Evolutionary conservation across 768 basidiomycete species (phyloP), one percentile per base, ranked within the genome.

Genomic region (Pleurotus pulmonarius): DNA sequence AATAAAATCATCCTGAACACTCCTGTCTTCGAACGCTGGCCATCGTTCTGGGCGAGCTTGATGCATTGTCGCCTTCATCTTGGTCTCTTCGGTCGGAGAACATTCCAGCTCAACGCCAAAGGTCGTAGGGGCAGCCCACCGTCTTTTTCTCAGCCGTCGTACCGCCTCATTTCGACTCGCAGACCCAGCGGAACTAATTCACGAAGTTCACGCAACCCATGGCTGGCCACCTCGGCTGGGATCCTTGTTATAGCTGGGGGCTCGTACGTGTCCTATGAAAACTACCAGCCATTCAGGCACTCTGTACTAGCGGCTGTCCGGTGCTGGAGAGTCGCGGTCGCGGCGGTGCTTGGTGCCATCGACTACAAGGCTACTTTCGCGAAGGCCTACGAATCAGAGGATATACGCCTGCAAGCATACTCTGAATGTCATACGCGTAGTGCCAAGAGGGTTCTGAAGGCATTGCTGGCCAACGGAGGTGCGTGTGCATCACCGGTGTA

Each of bases 381-480:
- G 22, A 74, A 73, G 56, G 66, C 57, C 1, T 88, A 86, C 64
- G 63, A 63, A 3, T 79, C 83, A 1, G 74, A 81, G 38, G 76
- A 80, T 12, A 79, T 82, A 49, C 73, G 73, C 58, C 63, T 72
- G 13, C 68, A 76, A 2, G 87, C 88, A 2, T 79, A 83, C 61
- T 90, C 90, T 12, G 73, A 83, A 29, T 96, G 94, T 69, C 96
- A 99, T 73, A 80, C 72, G 49, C 81, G 94, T 46, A 94, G 92
- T 66, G 94, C 94, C 5, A 67, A 75, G 55, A 78, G 93, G 56
- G 83, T 97, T 40, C 73, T 95, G 60, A 81, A 80, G 59, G 92
- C 93, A n/a, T 75, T 98, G 45, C 77, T 94, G 52, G 87, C 85
- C 5, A 97, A 98, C 63, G 94, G 94, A 76, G 89, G 92, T 86